Evolutionary conservation across 345 rosid genomes (phyloP), one percentile per base, ranked within the genome.

Genomic region (Citrus cavaleriei): DNA sequence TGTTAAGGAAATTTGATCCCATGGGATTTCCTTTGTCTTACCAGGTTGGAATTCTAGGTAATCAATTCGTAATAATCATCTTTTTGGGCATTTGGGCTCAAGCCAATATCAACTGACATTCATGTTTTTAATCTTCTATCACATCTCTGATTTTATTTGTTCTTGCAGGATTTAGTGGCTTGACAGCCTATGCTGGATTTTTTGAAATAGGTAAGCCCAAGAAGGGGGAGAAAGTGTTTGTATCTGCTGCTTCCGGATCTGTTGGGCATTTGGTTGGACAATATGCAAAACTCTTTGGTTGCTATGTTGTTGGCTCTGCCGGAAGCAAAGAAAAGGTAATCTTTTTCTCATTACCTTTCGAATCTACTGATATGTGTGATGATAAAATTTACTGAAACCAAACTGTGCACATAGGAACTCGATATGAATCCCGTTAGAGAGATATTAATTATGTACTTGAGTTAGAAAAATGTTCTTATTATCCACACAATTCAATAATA

Each of bases 21-120:
- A 79, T 90, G 91, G 93, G 91, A 25, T 86, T 91, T 69, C 93
- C 93, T 0, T 67, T 90, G 68, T 88, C 95, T 22, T 57, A 84
- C 72, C 92, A 90, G 73, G 84, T 86, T 25, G 92, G 91, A 25
- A 24, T 84, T 81, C 76, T 91, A 30, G 94, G 95, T 91, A 85
- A 21, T 9, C 30, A 9, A 25, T 30, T 64, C 63, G 24, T 67
- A n/a, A 4, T 62, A 18, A 8, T 38, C 22, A 54, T 38, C 16
- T 12, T 28, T 27, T 4, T 21, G 61, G 14, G 18, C 46, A 10
- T 68, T 38, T n/a, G 7, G 27, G 35, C 35, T 1, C 13, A 28
- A 1, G 12, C 19, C 38, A 64, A 32, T 64, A 64, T 19, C n/a
- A 13, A 64, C 16, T 5, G 66, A 27, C 7, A 3, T 5, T 62